Evolutionary conservation across 1,284 basidiomycete species (phyloP), one percentile per base, ranked within the genome.

Genomic region (Austroboletus olivaceoglutinosus): DNA sequence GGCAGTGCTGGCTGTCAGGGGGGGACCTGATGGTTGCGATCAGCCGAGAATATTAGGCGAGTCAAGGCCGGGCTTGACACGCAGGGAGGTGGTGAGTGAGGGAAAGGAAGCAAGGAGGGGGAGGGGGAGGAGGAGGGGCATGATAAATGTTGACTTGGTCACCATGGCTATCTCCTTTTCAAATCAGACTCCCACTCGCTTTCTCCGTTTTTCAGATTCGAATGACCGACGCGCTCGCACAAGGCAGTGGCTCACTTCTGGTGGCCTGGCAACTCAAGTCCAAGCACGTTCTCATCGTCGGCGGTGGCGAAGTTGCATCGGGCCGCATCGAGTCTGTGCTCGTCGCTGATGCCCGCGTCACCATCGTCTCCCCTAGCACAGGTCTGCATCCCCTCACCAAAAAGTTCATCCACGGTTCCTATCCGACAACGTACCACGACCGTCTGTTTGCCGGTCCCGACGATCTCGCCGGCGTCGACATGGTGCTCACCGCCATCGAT

Each of bases 401-500:
- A 58, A 64, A 68, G 39, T 74, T 83, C 64, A 74, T 89, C 56
- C 72, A 75, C 31, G 70, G 76, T 46, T 64, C 78, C 3, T 64
- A 79, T 51, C 80, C 82, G 46, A 83, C 94, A 64, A 82, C 82
- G 1, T 85, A 91, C 70, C 74, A 81, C 56, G 82, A 91, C 64
- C 83, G 91, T 46, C 57, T 71, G 43, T 96, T 91, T 59, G 65
- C 70, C 21, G 80, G 79, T 27, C 66, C 74, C 6, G 72, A 74
- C 22, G 85, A 90, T 53, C 74, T 89, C 41, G 70, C 75, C 18
- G 79, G 76, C 47, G 83, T 83, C 58, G 91, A 94, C 70, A 91
- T 99, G 87, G 92, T 97, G 43, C 82, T 98, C 47, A 96, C 93
- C 3, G 96, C 96, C 13, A 86, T 98, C 45, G 94, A 98, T 73